Conservation (phyloP, 2,329 filamentous ascomycete genomes). For the Myriosclerotinia scirpicola region DNA sequence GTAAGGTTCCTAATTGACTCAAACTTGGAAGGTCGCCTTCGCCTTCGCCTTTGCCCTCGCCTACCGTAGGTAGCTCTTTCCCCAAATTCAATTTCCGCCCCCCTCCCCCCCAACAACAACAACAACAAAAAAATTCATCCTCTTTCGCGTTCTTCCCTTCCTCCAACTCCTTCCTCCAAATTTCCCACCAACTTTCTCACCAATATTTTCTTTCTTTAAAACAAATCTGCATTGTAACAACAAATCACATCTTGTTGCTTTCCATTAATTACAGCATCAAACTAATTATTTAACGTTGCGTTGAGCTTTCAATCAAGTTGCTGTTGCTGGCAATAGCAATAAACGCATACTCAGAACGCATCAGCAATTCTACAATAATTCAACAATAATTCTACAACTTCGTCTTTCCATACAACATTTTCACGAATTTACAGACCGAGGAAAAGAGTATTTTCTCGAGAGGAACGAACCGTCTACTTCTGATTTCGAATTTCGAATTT, state of each 20-base stretch:
- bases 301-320: constrained; percentile 7
- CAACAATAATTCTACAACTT: neutral
- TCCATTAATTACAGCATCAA: constrained; percentile 14
- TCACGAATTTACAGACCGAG: neutral
- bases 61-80: too few species aligned
- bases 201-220: neutral
- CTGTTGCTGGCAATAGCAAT: constrained; percentile 11
- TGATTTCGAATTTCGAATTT: too few species aligned
- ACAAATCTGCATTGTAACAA: neutral
- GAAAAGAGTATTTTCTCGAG: neutral
- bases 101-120: too few species aligned
- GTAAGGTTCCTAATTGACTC: too few species aligned
- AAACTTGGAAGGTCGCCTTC: too few species aligned
- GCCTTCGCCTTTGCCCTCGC: too few species aligned
- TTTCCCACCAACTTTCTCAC: too few species aligned
- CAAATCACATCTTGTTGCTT: constrained; percentile 15
- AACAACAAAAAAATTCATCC: neutral
- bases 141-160: neutral
- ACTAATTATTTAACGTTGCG: neutral
- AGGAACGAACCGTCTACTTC: neutral
- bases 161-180: neutral
- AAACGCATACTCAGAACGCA: too few species aligned
- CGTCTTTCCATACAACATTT: neutral
- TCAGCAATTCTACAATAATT: neutral
- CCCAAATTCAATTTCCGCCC: neutral